phyloP scores from a whole-genome alignment of 441 rosid species.

The Croton laevigatus region DNA sequence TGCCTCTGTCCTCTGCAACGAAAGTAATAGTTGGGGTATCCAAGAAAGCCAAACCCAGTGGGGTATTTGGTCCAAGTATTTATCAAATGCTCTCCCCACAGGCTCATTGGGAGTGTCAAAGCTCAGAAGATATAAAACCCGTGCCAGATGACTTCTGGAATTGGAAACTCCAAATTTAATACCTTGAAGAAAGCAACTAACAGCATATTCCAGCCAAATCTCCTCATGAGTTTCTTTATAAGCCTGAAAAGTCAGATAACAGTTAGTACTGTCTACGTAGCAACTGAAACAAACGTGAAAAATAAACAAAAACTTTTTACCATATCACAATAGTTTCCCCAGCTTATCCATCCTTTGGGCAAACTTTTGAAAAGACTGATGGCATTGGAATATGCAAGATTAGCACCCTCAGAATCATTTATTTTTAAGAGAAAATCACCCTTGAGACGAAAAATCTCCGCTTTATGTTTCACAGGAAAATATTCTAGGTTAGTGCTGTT shows the following conservation, averaged over 20 bases:
- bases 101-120: constrained; percentile 92
- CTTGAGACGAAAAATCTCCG: constrained; percentile 81
- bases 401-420: constrained; percentile 78
- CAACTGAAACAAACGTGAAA: constrained; percentile 16
- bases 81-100: constrained; percentile 96
- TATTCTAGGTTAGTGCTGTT: constrained; percentile 89
- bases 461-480: constrained; percentile 82
- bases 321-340: constrained; percentile 97
- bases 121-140: constrained; percentile 94
- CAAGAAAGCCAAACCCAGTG: constrained; percentile 99
- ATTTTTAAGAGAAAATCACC: constrained; percentile 84
- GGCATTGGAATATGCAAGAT: constrained; percentile 85
- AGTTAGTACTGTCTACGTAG: constrained; percentile 23
- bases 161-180: constrained; percentile 94
- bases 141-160: constrained; percentile 96
- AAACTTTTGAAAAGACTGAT: constrained; percentile 82
- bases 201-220: constrained; percentile 97
- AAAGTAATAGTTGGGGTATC: constrained; percentile 97
- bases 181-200: constrained; percentile 99
- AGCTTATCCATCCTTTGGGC: constrained; percentile 99
- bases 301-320: constrained; percentile 40
- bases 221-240: constrained; percentile 84
- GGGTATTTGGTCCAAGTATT: constrained; percentile 91
- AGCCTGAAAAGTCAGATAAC: constrained; percentile 52
- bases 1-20: constrained; percentile 97